Evolutionary conservation across 306 rosid genomes (phyloP), one percentile per base, ranked within the genome.

Genomic region (Sechiopsis laciniata): DNA sequence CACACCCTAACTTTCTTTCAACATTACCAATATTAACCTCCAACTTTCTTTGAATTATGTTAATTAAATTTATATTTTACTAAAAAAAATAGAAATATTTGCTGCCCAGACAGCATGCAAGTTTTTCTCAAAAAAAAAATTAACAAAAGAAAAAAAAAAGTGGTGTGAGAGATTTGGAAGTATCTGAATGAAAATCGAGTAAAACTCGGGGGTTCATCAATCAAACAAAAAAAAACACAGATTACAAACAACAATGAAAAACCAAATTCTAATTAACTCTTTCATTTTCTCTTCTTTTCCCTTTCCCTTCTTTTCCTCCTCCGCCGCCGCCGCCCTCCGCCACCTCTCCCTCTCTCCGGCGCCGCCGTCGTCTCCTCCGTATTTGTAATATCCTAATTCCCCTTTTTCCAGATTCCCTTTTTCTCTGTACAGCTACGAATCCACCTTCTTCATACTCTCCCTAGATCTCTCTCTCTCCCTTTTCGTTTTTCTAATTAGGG

Each of bases 161-260:
- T 6, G 4, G 53, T 10, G 29, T 10, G 29, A 0, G 54, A 59
- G 54, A 65, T 65, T 19, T 14, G 56, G 55, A 67, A 5, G 55
- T 48, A 45, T 48, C 45, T 51, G 57, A 50, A 50, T 48, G 20
- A 42, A 69, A 69, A 69, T 22, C 42, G 58, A 58, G 74, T 69
- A 69, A 69, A 24, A 51, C 58, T 69, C 46, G 74, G 51, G 8
- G 55, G 73, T 46, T 56, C 73, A 40, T 67, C 55, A 45, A 65
- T 65, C 53, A 42, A 65, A 65, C 54, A 65, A 65, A 65, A 42
- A n/a, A 64, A 64, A 64, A 8, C 72, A 11, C 37, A 32, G 37
- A 32, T 16, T 35, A 65, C 16, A 19, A 10, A 5, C 37, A 45
- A 46, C 73, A 14, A 69, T 69, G 74, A 69, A 9, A 24, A 69